Evolutionary conservation across 2,329 filamentous ascomycete species (phyloP).

Genomic region (Fusarium sororula): DNA sequence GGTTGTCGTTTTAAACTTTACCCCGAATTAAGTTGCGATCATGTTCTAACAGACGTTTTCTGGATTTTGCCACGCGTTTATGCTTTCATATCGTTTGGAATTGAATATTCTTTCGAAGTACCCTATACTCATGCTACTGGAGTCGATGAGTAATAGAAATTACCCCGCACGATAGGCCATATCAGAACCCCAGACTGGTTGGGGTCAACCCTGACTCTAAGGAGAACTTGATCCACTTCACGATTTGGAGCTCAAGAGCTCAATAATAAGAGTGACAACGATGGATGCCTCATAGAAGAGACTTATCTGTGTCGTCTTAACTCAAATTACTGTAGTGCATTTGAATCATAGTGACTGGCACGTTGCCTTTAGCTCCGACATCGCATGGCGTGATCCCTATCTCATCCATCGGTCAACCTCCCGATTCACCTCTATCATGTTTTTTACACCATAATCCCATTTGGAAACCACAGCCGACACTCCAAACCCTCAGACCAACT

Average conservation of each 20-base stretch:
- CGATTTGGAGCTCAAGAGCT: neutral
- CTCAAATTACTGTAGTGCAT: too few species aligned
- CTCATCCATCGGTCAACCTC: neutral
- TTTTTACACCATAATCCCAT: neutral
- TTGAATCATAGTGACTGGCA: neutral
- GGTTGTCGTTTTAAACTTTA: fast-evolving
- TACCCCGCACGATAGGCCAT: constrained; percentile 36
- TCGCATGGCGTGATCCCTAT: neutral
- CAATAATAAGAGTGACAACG: neutral
- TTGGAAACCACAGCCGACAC: constrained; percentile 14
- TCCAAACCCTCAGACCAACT: neutral
- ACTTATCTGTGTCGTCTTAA: fast-evolving
- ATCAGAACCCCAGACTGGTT: constrained; percentile 7
- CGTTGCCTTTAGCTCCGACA: neutral
- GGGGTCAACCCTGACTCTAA: neutral
- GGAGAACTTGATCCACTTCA: neutral
- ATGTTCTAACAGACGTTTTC: neutral
- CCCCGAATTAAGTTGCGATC: neutral
- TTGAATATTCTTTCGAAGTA: neutral
- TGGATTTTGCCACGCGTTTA: neutral
- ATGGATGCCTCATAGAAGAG: neutral
- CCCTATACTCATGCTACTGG: neutral
- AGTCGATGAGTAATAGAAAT: constrained; percentile 38
- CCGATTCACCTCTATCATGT: neutral
- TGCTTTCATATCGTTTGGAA: neutral